Evolutionary conservation across 2,329 filamentous ascomycete species (phyloP).

Genomic region (Penicillium digitatum): DNA sequence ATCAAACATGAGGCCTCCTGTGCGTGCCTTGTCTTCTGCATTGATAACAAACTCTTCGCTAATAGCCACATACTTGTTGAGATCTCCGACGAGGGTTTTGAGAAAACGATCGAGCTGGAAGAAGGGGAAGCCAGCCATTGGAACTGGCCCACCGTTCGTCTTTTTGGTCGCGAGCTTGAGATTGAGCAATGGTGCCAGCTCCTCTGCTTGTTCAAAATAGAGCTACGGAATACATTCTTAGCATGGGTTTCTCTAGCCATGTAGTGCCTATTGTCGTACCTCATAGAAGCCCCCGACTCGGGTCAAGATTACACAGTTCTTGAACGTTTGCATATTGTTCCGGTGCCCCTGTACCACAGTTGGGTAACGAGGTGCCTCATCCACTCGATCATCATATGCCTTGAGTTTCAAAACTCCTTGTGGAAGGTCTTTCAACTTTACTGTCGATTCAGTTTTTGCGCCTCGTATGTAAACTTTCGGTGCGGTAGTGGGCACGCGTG

Average conservation of each 20-base stretch:
- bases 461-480: slow-evolving; percentile 18
- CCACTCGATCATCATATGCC: slow-evolving; percentile 41
- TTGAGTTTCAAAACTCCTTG: slow-evolving; percentile 53
- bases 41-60: slow-evolving; percentile 86
- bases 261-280: slow-evolving; percentile 32
- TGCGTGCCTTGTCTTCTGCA: slow-evolving; percentile 64
- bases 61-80: slow-evolving; percentile 86
- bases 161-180: slow-evolving; percentile 80
- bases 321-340: slow-evolving; percentile 85
- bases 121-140: slow-evolving; percentile 94
- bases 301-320: slow-evolving; percentile 85
- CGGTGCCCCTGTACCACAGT: slow-evolving; percentile 83
- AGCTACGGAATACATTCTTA: slow-evolving; percentile 46
- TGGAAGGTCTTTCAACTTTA: slow-evolving; percentile 49
- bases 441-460: slow-evolving; percentile 37
- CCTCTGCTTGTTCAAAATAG: slow-evolving; percentile 92
- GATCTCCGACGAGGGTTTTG: slow-evolving; percentile 86
- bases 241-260: background rate
- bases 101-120: slow-evolving; percentile 90
- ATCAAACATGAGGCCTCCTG: slow-evolving; percentile 77
- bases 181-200: slow-evolving; percentile 79
- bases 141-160: slow-evolving; percentile 70
- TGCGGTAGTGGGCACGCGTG: slow-evolving; percentile 14
- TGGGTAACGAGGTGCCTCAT: slow-evolving; percentile 63
- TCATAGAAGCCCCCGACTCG: slow-evolving; percentile 96